Evolutionary conservation across 73 alveolate species (phyloP).

Genomic region (Uronychia setigera): DNA sequence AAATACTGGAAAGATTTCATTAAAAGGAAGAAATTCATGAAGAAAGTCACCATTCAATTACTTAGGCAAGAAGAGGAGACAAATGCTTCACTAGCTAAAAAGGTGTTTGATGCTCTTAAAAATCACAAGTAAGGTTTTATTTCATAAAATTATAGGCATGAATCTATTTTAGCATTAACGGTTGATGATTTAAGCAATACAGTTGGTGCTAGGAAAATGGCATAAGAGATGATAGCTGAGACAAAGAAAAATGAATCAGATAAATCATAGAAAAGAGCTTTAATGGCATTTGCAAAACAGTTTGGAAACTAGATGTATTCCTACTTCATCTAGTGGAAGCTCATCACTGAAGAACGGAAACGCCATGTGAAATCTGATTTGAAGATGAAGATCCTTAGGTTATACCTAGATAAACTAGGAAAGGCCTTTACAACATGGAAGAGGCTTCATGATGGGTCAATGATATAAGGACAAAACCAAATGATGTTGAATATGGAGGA

Average conservation of each 20-base stretch:
- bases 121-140: conserved; percentile 18
- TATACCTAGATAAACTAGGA: conserved; percentile 13
- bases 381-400: conserved; percentile 7
- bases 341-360: neutral
- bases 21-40: conserved; percentile 16
- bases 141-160: neutral
- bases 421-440: conserved; percentile 32
- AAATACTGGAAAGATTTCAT: conserved; percentile 38
- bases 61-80: neutral
- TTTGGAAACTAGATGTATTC: conserved; percentile 9
- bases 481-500: neutral
- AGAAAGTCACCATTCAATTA: conserved; percentile 6
- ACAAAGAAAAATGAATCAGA: conserved; percentile 12
- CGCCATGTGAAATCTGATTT: conserved; percentile 3
- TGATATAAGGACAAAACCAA: neutral
- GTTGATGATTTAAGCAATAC: neutral
- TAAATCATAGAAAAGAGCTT: conserved; percentile 10
- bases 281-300: conserved; percentile 7
- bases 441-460: neutral
- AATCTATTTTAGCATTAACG: neutral
- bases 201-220: conserved; percentile 8
- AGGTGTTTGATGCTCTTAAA: conserved; percentile 33
- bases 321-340: conserved; percentile 15
- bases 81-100: neutral
- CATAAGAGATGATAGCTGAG: neutral